These are phyloP conservation scores for Irpex sp. DNA, from an alignment of 1,284 basidiomycete species.

Conservation along the genomic window DNA sequence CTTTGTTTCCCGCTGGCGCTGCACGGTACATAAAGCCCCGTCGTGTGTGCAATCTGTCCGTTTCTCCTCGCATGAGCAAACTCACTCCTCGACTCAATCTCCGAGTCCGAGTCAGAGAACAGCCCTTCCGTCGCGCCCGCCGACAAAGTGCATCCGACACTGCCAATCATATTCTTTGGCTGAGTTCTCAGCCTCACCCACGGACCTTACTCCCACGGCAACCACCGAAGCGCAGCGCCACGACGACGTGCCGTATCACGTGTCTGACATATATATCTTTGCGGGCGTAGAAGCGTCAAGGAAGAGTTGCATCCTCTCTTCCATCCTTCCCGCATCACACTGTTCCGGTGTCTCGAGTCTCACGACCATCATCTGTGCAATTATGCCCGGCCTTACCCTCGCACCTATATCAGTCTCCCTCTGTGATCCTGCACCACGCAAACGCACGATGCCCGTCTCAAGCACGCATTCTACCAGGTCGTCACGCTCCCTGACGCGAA, in stretches of 20 bases:
- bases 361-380: slow-evolving; percentile 9
- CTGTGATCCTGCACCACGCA: slow-evolving; percentile 19
- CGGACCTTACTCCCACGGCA: neutral
- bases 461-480: slow-evolving; percentile 23
- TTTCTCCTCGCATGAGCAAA: neutral
- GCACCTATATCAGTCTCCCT: slow-evolving; percentile 20
- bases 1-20: slow-evolving; percentile 3
- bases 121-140: no score
- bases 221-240: neutral
- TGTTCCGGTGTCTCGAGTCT: neutral
- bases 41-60: neutral
- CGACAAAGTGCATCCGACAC: neutral
- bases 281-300: neutral
- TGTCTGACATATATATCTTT: neutral
- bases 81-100: neutral
- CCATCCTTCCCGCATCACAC: slow-evolving; percentile 18
- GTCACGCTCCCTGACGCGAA: slow-evolving; percentile 27
- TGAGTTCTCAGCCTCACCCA: no score
- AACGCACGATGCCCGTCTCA: slow-evolving; percentile 33
- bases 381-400: slow-evolving; percentile 12
- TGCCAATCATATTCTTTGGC: neutral
- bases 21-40: slow-evolving; percentile 3
- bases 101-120: neutral
- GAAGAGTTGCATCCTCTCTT: slow-evolving; percentile 12
- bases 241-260: neutral